Conservation (phyloP, 495 filamentous ascomycete genomes). For the Daldinia grandis region DNA sequence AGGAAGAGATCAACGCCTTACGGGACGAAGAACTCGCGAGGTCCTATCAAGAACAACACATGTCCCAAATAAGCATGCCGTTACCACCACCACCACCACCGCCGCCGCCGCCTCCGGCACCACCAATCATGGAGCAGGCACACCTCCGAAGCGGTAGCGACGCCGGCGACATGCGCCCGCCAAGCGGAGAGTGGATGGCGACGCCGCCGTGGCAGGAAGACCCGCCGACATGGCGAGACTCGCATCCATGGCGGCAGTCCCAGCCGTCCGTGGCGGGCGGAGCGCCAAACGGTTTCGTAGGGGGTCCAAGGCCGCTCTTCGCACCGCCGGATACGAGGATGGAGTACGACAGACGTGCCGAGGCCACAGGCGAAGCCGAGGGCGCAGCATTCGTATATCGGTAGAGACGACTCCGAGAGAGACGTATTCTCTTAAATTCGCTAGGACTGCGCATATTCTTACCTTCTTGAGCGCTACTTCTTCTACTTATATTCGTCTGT, state of each 20-base stretch:
- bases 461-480: slow-evolving; percentile 3
- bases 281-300: slow-evolving; percentile 7
- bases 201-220: slow-evolving; percentile 38
- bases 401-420: slow-evolving; percentile 2
- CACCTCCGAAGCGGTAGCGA: slow-evolving; percentile 15
- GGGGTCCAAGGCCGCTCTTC: slow-evolving; percentile 5
- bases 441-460: slow-evolving; percentile 8
- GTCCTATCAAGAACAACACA: slow-evolving; percentile 5
- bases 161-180: slow-evolving; percentile 5
- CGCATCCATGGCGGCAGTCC: slow-evolving; percentile 37
- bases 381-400: slow-evolving; percentile 37
- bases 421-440: background rate
- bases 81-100: background rate
- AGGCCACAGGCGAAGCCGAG: slow-evolving; percentile 26
- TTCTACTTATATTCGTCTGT: slow-evolving; percentile 24
- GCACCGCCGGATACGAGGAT: background rate
- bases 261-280: slow-evolving; percentile 24
- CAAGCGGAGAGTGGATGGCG: slow-evolving; percentile 35
- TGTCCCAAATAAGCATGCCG: slow-evolving; percentile 21
- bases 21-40: slow-evolving; percentile 35
- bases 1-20: slow-evolving; percentile 19
- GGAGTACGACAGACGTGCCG: slow-evolving; percentile 11
- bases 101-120: background rate
- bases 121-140: slow-evolving; percentile 11
- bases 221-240: slow-evolving; percentile 37